These are phyloP conservation scores for Austroboletus sp. DNA, from an alignment of 1,284 basidiomycete species.

Conservation along the genomic window DNA sequence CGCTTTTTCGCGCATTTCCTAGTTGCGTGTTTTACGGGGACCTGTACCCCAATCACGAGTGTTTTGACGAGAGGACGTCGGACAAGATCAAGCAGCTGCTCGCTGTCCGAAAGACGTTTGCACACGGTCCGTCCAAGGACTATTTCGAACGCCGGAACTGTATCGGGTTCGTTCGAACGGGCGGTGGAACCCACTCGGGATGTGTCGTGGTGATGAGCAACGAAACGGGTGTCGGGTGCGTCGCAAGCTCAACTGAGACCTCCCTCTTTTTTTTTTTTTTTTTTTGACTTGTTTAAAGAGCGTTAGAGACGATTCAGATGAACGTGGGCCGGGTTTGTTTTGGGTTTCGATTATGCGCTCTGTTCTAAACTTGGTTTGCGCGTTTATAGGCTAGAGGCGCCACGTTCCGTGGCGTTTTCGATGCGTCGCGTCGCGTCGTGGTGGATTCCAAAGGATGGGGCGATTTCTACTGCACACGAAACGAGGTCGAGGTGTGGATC, in stretches of 20 bases:
- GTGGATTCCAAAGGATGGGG: conserved; percentile 53
- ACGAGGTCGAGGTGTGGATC: conserved; percentile 56
- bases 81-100: conserved; percentile 49
- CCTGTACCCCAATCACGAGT: conserved; percentile 65
- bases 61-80: conserved; percentile 51
- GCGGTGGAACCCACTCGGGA: conserved; percentile 44
- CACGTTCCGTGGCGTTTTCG: conserved; percentile 45
- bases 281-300: neutral
- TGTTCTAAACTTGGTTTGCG: neutral
- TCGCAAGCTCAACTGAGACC: neutral
- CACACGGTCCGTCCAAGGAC: conserved; percentile 56
- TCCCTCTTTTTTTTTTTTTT: no score
- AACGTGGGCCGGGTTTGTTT: conserved; percentile 52
- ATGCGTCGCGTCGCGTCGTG: conserved; percentile 36
- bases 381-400: conserved; percentile 28
- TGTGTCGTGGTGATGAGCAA: conserved; percentile 71
- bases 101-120: conserved; percentile 53
- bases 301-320: conserved; percentile 50
- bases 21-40: conserved; percentile 93
- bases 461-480: conserved; percentile 48
- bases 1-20: neutral
- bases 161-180: conserved; percentile 67
- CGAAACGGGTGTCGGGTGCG: conserved; percentile 21
- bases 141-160: conserved; percentile 54
- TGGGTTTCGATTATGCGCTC: neutral